These are phyloP conservation scores for Trichoderma citrinoviride DNA, from an alignment of 2,329 filamentous ascomycete genomes.

Conservation along the genomic window DNA sequence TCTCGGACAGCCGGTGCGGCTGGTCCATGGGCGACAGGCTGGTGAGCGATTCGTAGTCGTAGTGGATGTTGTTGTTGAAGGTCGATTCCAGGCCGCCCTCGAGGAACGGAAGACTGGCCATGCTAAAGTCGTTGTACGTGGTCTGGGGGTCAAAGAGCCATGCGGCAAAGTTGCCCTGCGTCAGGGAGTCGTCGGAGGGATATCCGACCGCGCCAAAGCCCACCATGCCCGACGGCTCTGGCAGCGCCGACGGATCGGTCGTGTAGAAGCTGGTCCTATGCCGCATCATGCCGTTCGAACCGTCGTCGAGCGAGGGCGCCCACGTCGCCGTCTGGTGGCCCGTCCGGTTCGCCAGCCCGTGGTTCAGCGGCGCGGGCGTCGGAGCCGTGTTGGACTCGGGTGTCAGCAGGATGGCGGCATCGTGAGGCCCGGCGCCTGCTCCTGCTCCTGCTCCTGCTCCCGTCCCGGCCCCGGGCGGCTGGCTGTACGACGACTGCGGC, in stretches of 20 bases:
- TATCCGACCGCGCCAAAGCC: conserved; percentile 28
- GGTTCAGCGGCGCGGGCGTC: conserved; percentile 29
- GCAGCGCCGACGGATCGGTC: conserved; percentile 30
- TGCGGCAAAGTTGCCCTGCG: conserved; percentile 46
- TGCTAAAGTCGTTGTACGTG: conserved; percentile 41
- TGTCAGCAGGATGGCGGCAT: conserved; percentile 46
- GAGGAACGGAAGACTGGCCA: conserved; percentile 46
- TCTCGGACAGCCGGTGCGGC: conserved; percentile 40
- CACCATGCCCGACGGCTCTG: conserved; percentile 37
- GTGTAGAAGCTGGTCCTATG: conserved; percentile 41
- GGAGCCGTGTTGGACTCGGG: conserved; percentile 39
- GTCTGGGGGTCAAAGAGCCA: conserved; percentile 52
- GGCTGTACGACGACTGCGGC: conserved; percentile 3
- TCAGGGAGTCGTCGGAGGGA: conserved; percentile 36
- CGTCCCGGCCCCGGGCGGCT: conserved; percentile 20
- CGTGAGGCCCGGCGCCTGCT: conserved; percentile 38
- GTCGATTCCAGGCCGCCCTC: conserved; percentile 51
- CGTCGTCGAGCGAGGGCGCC: conserved; percentile 36
- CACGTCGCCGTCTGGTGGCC: conserved; percentile 26
- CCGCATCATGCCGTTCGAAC: conserved; percentile 37
- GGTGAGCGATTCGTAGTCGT: conserved; percentile 50
- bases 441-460: too few relatives aligned
- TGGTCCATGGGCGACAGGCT: conserved; percentile 47
- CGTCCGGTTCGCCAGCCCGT: conserved; percentile 21
- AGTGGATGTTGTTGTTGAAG: conserved; percentile 51